These are phyloP conservation scores for Podaxis mareebaensis DNA, from an alignment of 768 basidiomycete genomes.

Conservation along the genomic window DNA sequence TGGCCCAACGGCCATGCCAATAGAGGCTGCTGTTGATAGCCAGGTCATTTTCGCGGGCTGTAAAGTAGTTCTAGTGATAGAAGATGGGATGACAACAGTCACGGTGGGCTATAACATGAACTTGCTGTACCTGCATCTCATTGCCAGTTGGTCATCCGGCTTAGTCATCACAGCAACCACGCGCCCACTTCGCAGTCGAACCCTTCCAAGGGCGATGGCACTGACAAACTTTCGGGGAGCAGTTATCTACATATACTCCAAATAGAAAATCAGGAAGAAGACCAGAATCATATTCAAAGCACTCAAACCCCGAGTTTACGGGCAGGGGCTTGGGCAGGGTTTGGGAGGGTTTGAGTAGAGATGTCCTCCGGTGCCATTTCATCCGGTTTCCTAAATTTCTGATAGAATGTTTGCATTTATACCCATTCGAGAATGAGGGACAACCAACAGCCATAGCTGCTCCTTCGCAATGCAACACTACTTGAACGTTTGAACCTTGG, in stretches of 20 bases:
- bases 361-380: background rate
- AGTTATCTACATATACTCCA: too few relatives aligned
- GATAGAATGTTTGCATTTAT: background rate
- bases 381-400: background rate
- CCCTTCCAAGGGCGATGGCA: too few relatives aligned
- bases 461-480: background rate
- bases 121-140: background rate
- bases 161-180: slow-evolving; percentile 6
- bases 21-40: slow-evolving; percentile 67
- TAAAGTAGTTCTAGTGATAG: slow-evolving; percentile 10
- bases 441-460: background rate
- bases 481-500: too few relatives aligned
- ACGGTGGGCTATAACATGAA: background rate
- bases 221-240: too few relatives aligned
- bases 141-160: background rate
- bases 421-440: background rate
- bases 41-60: slow-evolving; percentile 41
- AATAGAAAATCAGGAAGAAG: too few relatives aligned
- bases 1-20: slow-evolving; percentile 85
- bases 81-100: background rate
- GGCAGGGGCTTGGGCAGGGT: background rate
- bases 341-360: background rate
- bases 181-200: too few relatives aligned
- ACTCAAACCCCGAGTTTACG: too few relatives aligned
- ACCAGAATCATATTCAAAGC: too few relatives aligned